A percentile compares a stretch with the other conserved stretches of the same genome.
Conservation (phyloP, 768 basidiomycete species). For the Omphalotus guepiniiformis region DNA sequence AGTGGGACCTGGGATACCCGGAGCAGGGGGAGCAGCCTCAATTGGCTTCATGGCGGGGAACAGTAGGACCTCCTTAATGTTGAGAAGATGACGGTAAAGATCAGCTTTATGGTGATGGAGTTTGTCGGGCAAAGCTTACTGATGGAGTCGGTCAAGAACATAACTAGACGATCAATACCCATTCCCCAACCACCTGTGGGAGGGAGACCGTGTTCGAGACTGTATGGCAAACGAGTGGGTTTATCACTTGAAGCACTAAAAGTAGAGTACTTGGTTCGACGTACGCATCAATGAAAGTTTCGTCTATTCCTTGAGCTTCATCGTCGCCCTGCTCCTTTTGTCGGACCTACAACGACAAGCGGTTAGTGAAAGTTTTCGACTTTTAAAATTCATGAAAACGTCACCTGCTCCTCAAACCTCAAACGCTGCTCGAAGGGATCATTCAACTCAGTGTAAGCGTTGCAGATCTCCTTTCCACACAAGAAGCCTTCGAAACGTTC, state of each 20-base stretch:
- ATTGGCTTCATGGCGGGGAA: slow-evolving; percentile 98
- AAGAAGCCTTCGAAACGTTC: slow-evolving; percentile 99
- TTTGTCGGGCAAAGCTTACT: slow-evolving; percentile 46
- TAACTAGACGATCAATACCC: slow-evolving; percentile 93
- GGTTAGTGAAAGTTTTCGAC: too few species aligned
- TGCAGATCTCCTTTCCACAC: slow-evolving; percentile 97
- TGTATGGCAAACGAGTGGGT: slow-evolving; percentile 25
- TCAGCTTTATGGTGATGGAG: not conserved
- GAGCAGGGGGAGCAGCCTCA: slow-evolving; percentile 38
- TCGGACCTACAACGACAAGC: slow-evolving; percentile 29
- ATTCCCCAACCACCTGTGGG: slow-evolving; percentile 98
- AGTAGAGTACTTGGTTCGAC: too few species aligned
- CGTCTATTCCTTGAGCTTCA: slow-evolving; percentile 96
- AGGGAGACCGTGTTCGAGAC: slow-evolving; percentile 94
- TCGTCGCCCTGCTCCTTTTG: slow-evolving; percentile 98
- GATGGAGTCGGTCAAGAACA: slow-evolving; percentile 97
- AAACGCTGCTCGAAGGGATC: slow-evolving; percentile 95
- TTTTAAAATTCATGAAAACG: slow-evolving; percentile 9
- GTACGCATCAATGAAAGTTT: slow-evolving; percentile 92
- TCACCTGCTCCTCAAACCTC: slow-evolving; percentile 93
- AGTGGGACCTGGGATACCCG: slow-evolving; percentile 3
- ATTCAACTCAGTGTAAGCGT: slow-evolving; percentile 99
- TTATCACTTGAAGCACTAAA: not conserved
- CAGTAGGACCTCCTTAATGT: slow-evolving; percentile 94
- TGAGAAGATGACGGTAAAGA: slow-evolving; percentile 29